A percentile compares a stretch with the other conserved stretches of the same genome.
These are phyloP conservation scores for Rhodocollybia butyracea DNA, from an alignment of 768 basidiomycete genomes.

Conservation along the genomic window DNA sequence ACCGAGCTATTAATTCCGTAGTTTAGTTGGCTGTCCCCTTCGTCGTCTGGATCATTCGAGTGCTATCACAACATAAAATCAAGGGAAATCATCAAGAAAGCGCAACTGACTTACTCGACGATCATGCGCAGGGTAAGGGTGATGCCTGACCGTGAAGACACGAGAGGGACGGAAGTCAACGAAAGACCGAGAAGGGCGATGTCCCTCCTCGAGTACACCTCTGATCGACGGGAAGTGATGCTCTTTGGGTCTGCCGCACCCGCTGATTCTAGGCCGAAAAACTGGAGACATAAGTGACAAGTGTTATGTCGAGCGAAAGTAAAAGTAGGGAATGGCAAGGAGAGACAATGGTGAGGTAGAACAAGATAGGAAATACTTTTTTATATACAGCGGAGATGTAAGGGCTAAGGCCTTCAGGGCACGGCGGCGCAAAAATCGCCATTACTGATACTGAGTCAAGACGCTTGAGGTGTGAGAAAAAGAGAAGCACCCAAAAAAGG, in stretches of 20 bases:
- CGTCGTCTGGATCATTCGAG: background rate
- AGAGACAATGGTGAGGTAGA: background rate
- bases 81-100: background rate
- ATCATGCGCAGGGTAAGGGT: too few species aligned
- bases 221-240: background rate
- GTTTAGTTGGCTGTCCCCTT: background rate
- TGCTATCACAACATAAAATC: too few species aligned
- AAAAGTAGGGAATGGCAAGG: background rate
- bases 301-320: background rate
- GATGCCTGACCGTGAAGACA: slow-evolving; percentile 1
- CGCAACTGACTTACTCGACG: background rate
- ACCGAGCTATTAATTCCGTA: slow-evolving; percentile 4
- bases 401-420: too few species aligned
- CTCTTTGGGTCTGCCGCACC: slow-evolving; percentile 3
- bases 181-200: background rate
- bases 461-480: background rate
- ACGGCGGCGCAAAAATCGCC: background rate
- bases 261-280: background rate
- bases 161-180: background rate
- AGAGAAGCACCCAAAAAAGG: background rate
- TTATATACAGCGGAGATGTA: slow-evolving; percentile 3
- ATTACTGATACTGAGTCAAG: background rate
- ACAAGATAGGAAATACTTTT: background rate
- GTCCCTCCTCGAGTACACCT: background rate
- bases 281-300: background rate